phyloP scores from a whole-genome alignment of 73 alveolate genomes.

The Uronychia binucleata region DNA sequence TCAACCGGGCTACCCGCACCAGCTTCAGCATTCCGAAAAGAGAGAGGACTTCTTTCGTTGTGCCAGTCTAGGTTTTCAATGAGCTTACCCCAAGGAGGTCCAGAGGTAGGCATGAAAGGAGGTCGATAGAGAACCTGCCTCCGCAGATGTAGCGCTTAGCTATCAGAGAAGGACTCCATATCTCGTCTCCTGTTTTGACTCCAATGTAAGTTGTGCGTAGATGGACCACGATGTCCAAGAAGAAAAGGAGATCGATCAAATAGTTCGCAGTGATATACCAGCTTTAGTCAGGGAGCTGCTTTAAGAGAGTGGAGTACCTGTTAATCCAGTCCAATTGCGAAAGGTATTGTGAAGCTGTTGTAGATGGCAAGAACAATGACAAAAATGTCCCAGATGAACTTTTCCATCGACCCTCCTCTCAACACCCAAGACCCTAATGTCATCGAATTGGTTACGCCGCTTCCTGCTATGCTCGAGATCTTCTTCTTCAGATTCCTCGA shows the following conservation, averaged over 20 bases:
- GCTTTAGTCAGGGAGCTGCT: not conserved
- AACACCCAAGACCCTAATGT: not conserved
- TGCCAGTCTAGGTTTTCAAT: not conserved
- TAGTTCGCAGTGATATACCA: constrained; percentile 12
- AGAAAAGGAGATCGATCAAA: constrained; percentile 43
- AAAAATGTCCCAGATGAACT: constrained; percentile 49
- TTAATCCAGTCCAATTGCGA: constrained; percentile 45
- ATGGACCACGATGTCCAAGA: constrained; percentile 59
- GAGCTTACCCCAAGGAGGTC: constrained; percentile 25
- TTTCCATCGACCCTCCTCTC: not conserved
- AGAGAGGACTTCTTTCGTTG: constrained; percentile 15
- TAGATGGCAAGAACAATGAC: constrained; percentile 26
- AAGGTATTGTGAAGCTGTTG: constrained; percentile 49
- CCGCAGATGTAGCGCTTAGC: constrained; percentile 19
- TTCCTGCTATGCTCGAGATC: not conserved
- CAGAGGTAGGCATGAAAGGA: constrained; percentile 58
- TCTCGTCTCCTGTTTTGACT: constrained; percentile 51
- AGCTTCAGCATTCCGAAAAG: constrained; percentile 59
- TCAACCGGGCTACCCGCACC: constrained; percentile 48
- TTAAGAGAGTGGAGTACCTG: not conserved
- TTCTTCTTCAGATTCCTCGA: not conserved
- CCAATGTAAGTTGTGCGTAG: constrained; percentile 58
- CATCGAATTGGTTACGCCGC: not conserved
- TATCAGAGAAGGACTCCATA: constrained; percentile 25
- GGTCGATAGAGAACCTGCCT: constrained; percentile 55